Conservation (phyloP, 371 early-diverging fungal species). For the Capniomyces stellatus region DNA sequence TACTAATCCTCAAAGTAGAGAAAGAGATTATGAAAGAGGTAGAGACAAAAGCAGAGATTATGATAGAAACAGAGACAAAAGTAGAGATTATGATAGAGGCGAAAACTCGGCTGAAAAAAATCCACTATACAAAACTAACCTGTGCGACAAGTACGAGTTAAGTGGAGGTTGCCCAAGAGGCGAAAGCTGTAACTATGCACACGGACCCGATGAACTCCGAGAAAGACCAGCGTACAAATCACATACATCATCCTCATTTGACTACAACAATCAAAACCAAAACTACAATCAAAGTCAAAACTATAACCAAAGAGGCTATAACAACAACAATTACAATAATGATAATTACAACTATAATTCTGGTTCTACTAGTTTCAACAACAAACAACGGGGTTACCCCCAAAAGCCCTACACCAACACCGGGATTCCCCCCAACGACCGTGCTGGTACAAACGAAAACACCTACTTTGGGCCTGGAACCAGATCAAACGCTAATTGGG, state of each 20-base stretch:
- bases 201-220: constrained; percentile 52
- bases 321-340: background rate
- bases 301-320: background rate
- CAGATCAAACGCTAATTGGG: no score
- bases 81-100: background rate
- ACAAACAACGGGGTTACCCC: no score
- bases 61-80: no score
- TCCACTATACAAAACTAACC: constrained; percentile 67
- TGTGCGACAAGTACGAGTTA: constrained; percentile 64
- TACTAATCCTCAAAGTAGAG: background rate
- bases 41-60: background rate
- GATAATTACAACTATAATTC: background rate
- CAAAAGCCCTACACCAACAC: no score
- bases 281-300: background rate
- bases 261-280: no score
- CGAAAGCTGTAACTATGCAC: constrained; percentile 72
- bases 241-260: no score
- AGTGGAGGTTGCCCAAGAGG: constrained; percentile 66
- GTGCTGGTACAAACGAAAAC: no score
- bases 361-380: no score
- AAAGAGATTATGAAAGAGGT: no score
- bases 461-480: no score
- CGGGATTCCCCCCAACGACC: no score
- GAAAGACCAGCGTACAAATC: constrained; percentile 32
- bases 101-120: constrained; percentile 12